Conservation (phyloP, 1,284 basidiomycete genomes). For the Moniliophthora roreri region DNA sequence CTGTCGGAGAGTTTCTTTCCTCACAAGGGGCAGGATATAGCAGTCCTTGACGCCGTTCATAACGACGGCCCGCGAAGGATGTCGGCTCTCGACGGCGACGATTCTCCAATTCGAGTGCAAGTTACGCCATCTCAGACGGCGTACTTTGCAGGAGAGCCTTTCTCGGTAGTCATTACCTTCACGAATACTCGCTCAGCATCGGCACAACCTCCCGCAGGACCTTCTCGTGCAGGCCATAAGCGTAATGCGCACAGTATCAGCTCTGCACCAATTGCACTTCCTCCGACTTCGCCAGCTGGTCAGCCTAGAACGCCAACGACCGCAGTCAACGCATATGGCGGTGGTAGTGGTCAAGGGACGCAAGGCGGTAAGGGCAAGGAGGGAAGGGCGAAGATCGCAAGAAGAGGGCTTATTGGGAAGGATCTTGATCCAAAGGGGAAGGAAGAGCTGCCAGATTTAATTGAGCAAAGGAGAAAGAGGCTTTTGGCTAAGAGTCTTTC, state of each 20-base stretch:
- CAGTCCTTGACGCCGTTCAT: too few species aligned
- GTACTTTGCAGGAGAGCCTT: conserved; percentile 90
- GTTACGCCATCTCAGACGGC: conserved; percentile 82
- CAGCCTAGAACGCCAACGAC: conserved; percentile 32
- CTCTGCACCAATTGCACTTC: conserved; percentile 69
- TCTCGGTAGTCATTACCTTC: conserved; percentile 84
- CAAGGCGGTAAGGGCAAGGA: conserved; percentile 15
- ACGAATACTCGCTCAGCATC: conserved; percentile 69
- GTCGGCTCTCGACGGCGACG: conserved; percentile 19
- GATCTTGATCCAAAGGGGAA: conserved; percentile 22
- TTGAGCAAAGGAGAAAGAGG: conserved; percentile 48
- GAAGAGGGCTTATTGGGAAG: conserved; percentile 42
- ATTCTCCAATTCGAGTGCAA: conserved; percentile 60
- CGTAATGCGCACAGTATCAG: conserved; percentile 74
- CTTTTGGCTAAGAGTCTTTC: conserved; percentile 56
- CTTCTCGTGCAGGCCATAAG: conserved; percentile 42
- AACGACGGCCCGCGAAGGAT: neutral
- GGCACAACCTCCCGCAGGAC: conserved; percentile 32
- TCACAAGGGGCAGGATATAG: too few species aligned
- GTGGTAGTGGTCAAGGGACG: conserved; percentile 8
- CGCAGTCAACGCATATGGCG: conserved; percentile 17
- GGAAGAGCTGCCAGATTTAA: conserved; percentile 39
- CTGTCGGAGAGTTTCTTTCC: too few species aligned
- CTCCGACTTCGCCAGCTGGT: conserved; percentile 76
- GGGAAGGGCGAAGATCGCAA: conserved; percentile 21